Evolutionary conservation across 2,329 filamentous ascomycete genomes (phyloP), one percentile per base, ranked within the genome.

Genomic region (Colletotrichum spaethianum): DNA sequence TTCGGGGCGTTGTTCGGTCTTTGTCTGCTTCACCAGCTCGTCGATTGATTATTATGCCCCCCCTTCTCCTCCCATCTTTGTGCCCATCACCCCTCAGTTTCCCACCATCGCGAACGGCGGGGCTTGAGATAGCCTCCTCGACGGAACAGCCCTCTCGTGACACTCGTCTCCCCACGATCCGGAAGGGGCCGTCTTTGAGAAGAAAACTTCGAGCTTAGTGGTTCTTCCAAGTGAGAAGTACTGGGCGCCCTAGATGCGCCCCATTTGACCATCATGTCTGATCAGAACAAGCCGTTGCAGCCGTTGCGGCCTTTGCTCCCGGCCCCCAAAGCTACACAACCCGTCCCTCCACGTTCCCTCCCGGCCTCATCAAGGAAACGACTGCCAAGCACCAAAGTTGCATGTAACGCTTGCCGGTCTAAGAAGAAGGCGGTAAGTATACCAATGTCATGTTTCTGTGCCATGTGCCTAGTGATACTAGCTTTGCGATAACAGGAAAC

Each of bases 371-470:
- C 65, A 12, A 50, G 46, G 9, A 72, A 64, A 33, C 65, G 70
- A 23, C 28, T 40, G 8, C 40, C 59, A 4, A 62, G 28, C 53
- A 72, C 65, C 23, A 72, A 64, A 40, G 68, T 77, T 38, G 76
- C 76, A 5, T 77, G 76, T 69, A 74, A 77, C 57, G 40, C 64
- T 14, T 77, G 76, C 42, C 60, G 76, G n/a, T 69, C 73, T 48
- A 75, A 71, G 36, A 77, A 77, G 42, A 76, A 75, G 14, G 66
- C 75, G 55, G 76, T 77, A 67, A 28, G 76, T 50, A 60, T 12
- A 53, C 12, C 18, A 33, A 23, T 55, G 11, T 0, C 5, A 44
- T 31, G 6, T 28, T 56, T n/a, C 16, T n/a, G n/a, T 55, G 11
- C 1, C 5, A 44, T 31, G 6, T 28, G 50, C n/a, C 16, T 14